These are phyloP conservation scores for Diaporthe citri DNA, from an alignment of 2,329 filamentous ascomycete genomes.

Conservation along the genomic window DNA sequence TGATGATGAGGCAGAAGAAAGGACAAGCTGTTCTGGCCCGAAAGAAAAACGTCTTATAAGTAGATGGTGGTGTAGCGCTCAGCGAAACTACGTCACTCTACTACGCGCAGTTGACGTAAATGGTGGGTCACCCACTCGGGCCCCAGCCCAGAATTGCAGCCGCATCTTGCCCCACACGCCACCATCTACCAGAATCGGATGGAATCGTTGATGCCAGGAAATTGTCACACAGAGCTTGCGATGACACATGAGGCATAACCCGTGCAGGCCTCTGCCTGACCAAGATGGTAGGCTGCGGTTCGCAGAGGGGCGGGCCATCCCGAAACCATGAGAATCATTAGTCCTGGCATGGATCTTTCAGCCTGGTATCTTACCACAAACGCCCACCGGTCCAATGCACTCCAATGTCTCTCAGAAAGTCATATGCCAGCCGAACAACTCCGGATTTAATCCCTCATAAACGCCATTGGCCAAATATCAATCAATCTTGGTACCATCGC, in stretches of 20 bases:
- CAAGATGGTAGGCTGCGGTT: background rate
- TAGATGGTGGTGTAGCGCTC: slow-evolving; percentile 31
- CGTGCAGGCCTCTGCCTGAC: slow-evolving; percentile 10
- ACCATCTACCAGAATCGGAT: slow-evolving; percentile 31
- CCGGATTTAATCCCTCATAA: slow-evolving; percentile 22
- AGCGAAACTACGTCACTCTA: slow-evolving; percentile 35
- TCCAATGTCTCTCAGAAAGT: slow-evolving; percentile 13
- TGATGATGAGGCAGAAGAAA: slow-evolving; percentile 25
- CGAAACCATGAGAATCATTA: slow-evolving; percentile 25
- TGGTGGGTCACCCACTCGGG: slow-evolving; percentile 24
- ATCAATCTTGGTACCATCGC: background rate
- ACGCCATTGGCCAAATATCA: slow-evolving; percentile 19
- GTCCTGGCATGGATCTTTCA: slow-evolving; percentile 15
- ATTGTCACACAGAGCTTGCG: slow-evolving; percentile 27
- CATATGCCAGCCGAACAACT: slow-evolving; percentile 11
- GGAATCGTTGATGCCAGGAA: background rate
- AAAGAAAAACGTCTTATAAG: slow-evolving; percentile 34
- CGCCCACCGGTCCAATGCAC: slow-evolving; percentile 34
- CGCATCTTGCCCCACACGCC: slow-evolving; percentile 26
- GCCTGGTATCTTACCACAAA: slow-evolving; percentile 39
- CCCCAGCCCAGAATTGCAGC: slow-evolving; percentile 11
- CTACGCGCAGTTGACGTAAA: slow-evolving; percentile 39
- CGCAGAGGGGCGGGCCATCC: slow-evolving; percentile 1
- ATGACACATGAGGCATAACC: slow-evolving; percentile 17
- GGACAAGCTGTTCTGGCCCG: too few species aligned